These are phyloP conservation scores for Xylariaceae sp. DNA, from an alignment of 2,329 filamentous ascomycete genomes.

Conservation along the genomic window DNA sequence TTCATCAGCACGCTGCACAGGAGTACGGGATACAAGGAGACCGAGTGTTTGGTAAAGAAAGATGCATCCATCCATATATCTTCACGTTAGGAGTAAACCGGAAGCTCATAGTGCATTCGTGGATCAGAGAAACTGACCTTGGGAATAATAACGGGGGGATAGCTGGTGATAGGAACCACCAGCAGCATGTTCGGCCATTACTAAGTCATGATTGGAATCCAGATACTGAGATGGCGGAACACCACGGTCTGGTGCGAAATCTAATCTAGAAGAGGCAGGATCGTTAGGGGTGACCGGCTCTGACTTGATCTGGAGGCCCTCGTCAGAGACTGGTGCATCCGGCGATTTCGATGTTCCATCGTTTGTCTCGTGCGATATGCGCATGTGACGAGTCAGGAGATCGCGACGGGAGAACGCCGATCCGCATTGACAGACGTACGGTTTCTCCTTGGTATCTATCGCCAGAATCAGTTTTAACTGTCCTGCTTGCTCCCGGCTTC, in stretches of 20 bases:
- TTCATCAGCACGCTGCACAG: constrained; percentile 15
- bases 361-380: constrained; percentile 35
- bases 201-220: constrained; percentile 21
- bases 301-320: constrained; percentile 25
- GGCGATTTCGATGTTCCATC: constrained; percentile 28
- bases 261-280: constrained; percentile 31
- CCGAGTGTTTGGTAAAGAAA: neutral
- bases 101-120: neutral
- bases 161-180: constrained; percentile 23
- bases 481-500: constrained; percentile 9
- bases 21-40: neutral
- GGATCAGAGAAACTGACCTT: constrained; percentile 24
- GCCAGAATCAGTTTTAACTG: constrained; percentile 10
- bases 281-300: constrained; percentile 30
- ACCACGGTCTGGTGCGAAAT: constrained; percentile 30
- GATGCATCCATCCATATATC: neutral
- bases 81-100: neutral
- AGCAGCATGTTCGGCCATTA: constrained; percentile 22
- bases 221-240: constrained; percentile 25
- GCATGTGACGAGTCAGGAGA: constrained; percentile 41
- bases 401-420: constrained; percentile 42
- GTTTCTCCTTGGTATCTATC: constrained; percentile 45
- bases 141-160: constrained; percentile 25
- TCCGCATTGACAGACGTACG: constrained; percentile 41
- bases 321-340: constrained; percentile 29